phyloP scores from a whole-genome alignment of 148 eudicot species.

The Rhododendron griersonianum region DNA sequence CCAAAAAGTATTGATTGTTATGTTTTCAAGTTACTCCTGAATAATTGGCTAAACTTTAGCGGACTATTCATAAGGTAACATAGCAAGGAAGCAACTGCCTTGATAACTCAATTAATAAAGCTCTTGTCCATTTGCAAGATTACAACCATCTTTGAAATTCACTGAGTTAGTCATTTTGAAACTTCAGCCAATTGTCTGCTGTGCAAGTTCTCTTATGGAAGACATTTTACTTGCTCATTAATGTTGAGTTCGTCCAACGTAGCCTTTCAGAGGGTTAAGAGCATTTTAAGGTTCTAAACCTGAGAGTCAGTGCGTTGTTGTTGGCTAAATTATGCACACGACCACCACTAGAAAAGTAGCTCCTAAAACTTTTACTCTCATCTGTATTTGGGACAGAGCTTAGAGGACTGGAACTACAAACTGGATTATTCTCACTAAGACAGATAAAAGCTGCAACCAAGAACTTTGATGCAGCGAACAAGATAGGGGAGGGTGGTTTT shows the following conservation, averaged over 20 bases:
- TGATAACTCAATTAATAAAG: not conserved
- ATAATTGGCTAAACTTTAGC: not conserved
- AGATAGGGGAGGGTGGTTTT: constrained; percentile 63
- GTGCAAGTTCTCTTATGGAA: not conserved
- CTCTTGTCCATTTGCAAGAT: not conserved
- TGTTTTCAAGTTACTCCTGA: not conserved
- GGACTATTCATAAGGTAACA: not conserved
- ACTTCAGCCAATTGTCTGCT: not conserved
- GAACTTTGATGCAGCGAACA: constrained; percentile 54
- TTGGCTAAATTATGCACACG: not conserved
- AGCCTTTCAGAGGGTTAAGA: not conserved
- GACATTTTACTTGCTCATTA: not conserved
- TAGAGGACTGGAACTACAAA: constrained; percentile 49
- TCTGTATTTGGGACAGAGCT: constrained; percentile 30
- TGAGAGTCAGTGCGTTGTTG: too few relatives aligned
- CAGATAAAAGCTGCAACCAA: constrained; percentile 58
- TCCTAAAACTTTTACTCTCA: not conserved
- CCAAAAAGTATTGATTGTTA: not conserved
- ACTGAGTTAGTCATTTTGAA: not conserved
- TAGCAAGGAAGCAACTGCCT: not conserved
- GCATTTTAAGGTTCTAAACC: not conserved
- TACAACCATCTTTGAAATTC: not conserved
- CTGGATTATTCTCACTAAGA: constrained; percentile 46
- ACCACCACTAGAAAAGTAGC: not conserved
- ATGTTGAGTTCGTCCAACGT: not conserved